Evolutionary conservation across 2,329 filamentous ascomycete genomes (phyloP).

Genomic region (Fusarium temperatum): DNA sequence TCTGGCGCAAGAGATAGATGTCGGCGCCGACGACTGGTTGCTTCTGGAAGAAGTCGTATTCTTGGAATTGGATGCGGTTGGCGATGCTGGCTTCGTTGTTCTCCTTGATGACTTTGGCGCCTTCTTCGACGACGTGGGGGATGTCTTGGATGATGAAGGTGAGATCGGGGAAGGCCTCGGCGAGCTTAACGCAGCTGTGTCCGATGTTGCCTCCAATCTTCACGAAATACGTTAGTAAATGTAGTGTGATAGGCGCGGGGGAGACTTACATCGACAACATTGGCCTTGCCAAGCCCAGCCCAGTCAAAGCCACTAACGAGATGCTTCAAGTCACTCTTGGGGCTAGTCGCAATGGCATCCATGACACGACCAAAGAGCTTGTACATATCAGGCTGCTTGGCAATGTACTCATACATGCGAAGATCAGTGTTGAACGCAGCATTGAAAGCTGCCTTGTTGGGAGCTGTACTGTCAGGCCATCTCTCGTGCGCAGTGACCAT

Average conservation of each 20-base stretch:
- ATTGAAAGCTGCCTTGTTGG: not conserved
- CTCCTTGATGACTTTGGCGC: not conserved
- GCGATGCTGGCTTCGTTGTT: not conserved
- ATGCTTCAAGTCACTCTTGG: not conserved
- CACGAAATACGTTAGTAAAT: fast-evolving
- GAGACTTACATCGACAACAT: not conserved
- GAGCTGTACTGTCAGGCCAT: not conserved
- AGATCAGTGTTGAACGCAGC: not conserved
- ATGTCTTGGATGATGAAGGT: not conserved
- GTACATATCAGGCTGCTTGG: not conserved
- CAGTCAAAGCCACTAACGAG: not conserved
- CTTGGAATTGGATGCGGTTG: not conserved
- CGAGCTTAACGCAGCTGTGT: not conserved
- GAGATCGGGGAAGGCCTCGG: not conserved
- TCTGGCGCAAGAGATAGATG: not conserved
- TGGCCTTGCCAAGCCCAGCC: not conserved
- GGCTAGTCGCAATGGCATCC: not conserved
- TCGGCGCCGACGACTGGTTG: not conserved
- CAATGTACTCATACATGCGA: not conserved
- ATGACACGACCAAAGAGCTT: not conserved
- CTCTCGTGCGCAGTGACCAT: not conserved
- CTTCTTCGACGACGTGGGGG: not conserved
- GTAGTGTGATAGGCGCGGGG: fast-evolving
- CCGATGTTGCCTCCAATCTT: not conserved
- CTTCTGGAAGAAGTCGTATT: not conserved